These are phyloP conservation scores for Penicillium cosmopolitanum DNA, from an alignment of 495 filamentous ascomycete genomes.

Conservation along the genomic window DNA sequence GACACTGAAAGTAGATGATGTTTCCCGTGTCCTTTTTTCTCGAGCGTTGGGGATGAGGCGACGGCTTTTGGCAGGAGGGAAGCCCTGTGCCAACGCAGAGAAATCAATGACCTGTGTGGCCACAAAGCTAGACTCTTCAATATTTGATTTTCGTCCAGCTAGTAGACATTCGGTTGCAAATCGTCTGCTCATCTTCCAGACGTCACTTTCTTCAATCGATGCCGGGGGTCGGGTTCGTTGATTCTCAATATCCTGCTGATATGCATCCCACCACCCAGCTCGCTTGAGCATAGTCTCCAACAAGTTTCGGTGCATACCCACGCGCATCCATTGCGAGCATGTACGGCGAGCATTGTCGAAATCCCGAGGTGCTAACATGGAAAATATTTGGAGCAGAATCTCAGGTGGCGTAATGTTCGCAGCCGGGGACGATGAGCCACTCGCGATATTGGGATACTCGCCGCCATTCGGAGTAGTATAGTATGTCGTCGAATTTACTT, in stretches of 20 bases:
- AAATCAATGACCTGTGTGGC: slow-evolving; percentile 40
- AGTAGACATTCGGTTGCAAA: slow-evolving; percentile 65
- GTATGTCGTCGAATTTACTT: neutral
- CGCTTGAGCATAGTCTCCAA: slow-evolving; percentile 57
- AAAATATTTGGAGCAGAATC: slow-evolving; percentile 63
- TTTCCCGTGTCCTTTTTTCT: neutral
- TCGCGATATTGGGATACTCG: neutral
- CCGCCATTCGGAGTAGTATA: neutral
- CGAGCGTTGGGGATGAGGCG: neutral
- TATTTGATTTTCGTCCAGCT: slow-evolving; percentile 51
- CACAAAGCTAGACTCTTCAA: slow-evolving; percentile 49
- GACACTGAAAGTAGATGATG: slow-evolving; percentile 49
- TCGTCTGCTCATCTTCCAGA: slow-evolving; percentile 62
- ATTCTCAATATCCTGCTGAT: slow-evolving; percentile 39
- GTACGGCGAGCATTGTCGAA: slow-evolving; percentile 69
- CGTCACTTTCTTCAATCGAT: slow-evolving; percentile 38
- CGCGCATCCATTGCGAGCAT: slow-evolving; percentile 68
- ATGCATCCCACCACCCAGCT: slow-evolving; percentile 63
- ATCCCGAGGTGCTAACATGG: slow-evolving; percentile 57
- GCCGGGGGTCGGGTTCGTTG: slow-evolving; percentile 19
- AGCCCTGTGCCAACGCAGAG: slow-evolving; percentile 29
- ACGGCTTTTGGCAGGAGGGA: slow-evolving; percentile 15
- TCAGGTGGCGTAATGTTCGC: slow-evolving; percentile 60
- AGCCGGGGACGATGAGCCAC: slow-evolving; percentile 19
- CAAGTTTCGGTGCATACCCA: slow-evolving; percentile 58